Base-by-base conservation (phyloP, 129 eudicot genomes). In the Silybum marianum region DNA sequence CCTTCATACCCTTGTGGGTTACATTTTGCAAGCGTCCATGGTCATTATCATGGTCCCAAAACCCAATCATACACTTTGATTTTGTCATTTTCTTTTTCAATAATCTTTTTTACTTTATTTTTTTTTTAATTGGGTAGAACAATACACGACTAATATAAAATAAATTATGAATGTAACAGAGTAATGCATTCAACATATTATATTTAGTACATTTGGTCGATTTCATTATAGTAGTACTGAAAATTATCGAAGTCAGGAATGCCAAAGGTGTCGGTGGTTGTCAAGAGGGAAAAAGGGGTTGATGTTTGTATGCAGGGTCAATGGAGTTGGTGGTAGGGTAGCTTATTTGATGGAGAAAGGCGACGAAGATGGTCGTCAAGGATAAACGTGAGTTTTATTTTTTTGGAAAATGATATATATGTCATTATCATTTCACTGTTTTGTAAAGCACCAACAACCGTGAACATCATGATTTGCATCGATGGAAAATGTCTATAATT, bases 41-140 rank as follows among this genome's bases (percentile, higher is more conserved):
- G 77, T 69, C 81, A 69, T 69, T 76, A 76, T 82, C 81, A 82
- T 82, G 82, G 85, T 77, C 85, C 85, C 85, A 70, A 76, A 51
- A 54, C 36, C 65, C 66, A 82, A 77, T 82, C 81, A 82, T 76
- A 24, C 85, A 67, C 80, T 26, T 74, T 32, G 16, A n/a, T 66
- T 30, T 74, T 81, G 30, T 26, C 23, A 32, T 3, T 71, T 58
- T 71, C 18, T 6, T 67, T 74, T 81, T 73, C 69, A 74, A 44
- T 73, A 22, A 63, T 39, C 22, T 16, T 16, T 60, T 19, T 46
- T 2, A 28, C 30, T 42, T 48, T 14, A 2, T 58, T 58, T 58
- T 58, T 0, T 18, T 58, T 18, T 58, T n/a, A 9, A n/a, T 18
- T 21, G 23, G 2, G n/a, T 6, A n/a, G 23, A 18, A 0, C 66